Evolutionary conservation across 208 protist genomes (phyloP).

Genomic region (Novymonas esmeraldas): DNA sequence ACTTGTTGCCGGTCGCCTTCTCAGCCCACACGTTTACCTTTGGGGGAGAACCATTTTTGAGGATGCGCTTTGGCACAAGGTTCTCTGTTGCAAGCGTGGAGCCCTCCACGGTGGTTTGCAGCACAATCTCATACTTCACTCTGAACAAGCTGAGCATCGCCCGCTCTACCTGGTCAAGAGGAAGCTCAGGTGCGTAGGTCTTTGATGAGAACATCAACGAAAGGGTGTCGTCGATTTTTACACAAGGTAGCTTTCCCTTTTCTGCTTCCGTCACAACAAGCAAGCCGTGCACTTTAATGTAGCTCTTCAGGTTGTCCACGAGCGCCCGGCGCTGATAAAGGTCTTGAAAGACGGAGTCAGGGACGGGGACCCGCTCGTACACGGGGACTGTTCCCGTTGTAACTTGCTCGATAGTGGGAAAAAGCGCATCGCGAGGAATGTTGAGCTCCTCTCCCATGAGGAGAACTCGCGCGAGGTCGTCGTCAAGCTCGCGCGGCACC

Average conservation of each 20-base stretch:
- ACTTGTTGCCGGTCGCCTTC: constrained; percentile 50
- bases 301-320: constrained; percentile 51
- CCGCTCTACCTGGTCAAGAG: constrained; percentile 42
- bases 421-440: constrained; percentile 11
- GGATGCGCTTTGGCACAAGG: constrained; percentile 32
- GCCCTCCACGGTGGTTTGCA: constrained; percentile 50
- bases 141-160: constrained; percentile 42
- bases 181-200: constrained; percentile 24
- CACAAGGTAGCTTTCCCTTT: constrained; percentile 37
- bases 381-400: constrained; percentile 10
- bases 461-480: constrained; percentile 22
- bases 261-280: constrained; percentile 20
- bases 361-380: constrained; percentile 2
- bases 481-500: constrained; percentile 12
- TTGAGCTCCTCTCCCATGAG: constrained; percentile 25
- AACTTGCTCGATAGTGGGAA: constrained; percentile 28
- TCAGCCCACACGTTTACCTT: constrained; percentile 52
- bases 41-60: constrained; percentile 46
- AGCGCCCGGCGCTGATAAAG: constrained; percentile 49
- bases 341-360: constrained; percentile 30
- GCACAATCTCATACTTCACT: constrained; percentile 55
- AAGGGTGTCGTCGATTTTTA: constrained; percentile 46
- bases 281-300: constrained; percentile 41
- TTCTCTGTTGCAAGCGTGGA: constrained; percentile 29
- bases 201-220: constrained; percentile 26